Percentiles rank a stretch among this genome's conserved stretches.
Conservation (phyloP, 148 eudicot species). For the Amaranthus cruentus region DNA sequence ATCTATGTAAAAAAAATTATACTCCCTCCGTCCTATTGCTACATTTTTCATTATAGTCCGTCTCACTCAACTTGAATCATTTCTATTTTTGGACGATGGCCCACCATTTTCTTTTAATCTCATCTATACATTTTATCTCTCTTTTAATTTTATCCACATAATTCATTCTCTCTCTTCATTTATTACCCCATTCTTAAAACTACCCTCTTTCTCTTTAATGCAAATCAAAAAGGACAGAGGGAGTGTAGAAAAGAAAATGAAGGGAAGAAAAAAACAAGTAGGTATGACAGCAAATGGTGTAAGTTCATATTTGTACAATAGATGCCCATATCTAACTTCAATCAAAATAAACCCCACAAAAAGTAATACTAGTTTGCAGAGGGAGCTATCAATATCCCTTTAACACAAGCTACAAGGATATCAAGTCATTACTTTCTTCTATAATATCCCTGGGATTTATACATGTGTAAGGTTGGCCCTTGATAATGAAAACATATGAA, state of each 20-base stretch:
- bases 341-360: constrained; percentile 26
- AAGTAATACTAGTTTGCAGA: constrained; percentile 10
- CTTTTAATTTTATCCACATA: background rate
- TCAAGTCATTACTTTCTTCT: constrained; percentile 15
- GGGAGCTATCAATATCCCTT: constrained; percentile 14
- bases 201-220: too few relatives aligned
- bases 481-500: constrained; percentile 20
- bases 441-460: constrained; percentile 20
- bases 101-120: background rate
- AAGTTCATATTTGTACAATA: constrained; percentile 5
- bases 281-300: constrained; percentile 20
- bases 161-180: background rate
- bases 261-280: constrained; percentile 12
- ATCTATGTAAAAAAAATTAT: too few relatives aligned
- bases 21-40: too few relatives aligned
- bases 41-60: too few relatives aligned
- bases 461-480: constrained; percentile 12
- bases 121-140: background rate
- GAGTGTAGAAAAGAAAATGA: background rate
- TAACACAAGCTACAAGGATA: constrained; percentile 2
- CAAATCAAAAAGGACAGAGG: too few relatives aligned
- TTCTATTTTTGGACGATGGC: too few relatives aligned
- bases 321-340: constrained; percentile 27
- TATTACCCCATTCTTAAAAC: background rate
- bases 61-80: too few relatives aligned